Conservation (phyloP, 257 asterid genomes). For the Nicotiana benthamiana region DNA sequence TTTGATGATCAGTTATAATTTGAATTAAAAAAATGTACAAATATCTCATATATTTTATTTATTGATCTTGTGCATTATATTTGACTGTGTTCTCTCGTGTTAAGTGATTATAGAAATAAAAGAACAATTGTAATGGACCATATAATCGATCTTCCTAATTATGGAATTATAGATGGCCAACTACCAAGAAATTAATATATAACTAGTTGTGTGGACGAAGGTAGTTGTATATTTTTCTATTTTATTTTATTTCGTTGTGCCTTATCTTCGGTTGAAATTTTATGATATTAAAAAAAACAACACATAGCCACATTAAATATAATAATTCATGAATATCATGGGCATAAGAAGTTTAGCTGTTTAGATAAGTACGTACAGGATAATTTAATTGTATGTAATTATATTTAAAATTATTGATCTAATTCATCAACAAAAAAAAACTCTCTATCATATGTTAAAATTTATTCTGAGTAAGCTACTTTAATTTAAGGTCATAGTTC, state of each 20-base stretch:
- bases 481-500: background rate
- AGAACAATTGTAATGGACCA: no score
- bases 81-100: background rate
- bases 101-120: no score
- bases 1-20: no score
- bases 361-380: background rate
- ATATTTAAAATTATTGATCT: background rate
- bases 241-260: background rate
- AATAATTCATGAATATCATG: background rate
- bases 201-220: background rate
- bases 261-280: background rate
- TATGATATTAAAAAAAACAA: background rate
- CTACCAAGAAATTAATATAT: background rate
- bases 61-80: background rate
- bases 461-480: background rate
- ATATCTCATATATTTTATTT: background rate
- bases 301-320: background rate
- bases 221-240: background rate
- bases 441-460: no score
- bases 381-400: background rate
- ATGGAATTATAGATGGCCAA: background rate
- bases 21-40: no score
- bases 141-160: background rate
- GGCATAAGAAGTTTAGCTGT: background rate
- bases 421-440: background rate